These are phyloP conservation scores for Saitozyma sp. DNA, from an alignment of 768 basidiomycete species.

Conservation along the genomic window DNA sequence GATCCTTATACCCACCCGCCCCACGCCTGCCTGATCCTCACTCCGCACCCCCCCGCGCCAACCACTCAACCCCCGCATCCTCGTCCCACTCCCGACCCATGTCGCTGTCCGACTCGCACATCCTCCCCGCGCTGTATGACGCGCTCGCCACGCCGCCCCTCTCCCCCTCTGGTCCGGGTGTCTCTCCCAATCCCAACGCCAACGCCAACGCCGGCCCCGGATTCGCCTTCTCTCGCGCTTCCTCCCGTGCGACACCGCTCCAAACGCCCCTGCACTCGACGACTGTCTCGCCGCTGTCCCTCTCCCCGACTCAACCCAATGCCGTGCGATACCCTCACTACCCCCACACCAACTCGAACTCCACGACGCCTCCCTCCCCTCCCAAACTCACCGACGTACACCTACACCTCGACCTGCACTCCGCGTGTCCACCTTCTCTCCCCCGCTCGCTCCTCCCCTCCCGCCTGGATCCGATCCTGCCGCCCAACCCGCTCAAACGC, in stretches of 20 bases:
- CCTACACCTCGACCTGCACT: not conserved
- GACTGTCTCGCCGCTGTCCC: too few relatives aligned
- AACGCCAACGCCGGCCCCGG: not conserved
- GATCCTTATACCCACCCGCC: not conserved
- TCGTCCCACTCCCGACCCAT: conserved; percentile 10
- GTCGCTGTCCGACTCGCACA: conserved; percentile 31
- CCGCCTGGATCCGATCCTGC: not conserved
- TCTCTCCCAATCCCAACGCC: not conserved
- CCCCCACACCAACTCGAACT: not conserved
- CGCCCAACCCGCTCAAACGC: conserved; percentile 6
- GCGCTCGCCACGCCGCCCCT: conserved; percentile 41
- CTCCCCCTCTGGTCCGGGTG: conserved; percentile 6
- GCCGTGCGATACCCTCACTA: not conserved
- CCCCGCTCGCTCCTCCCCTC: conserved; percentile 3
- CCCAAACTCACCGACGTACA: conserved; percentile 1
- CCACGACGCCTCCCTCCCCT: conserved; percentile 2
- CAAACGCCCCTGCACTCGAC: not conserved
- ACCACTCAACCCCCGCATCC: not conserved
- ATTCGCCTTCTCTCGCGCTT: not conserved
- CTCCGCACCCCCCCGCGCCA: not conserved
- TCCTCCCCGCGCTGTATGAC: conserved; percentile 42
- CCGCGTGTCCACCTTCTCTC: conserved; percentile 1
- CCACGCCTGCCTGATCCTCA: not conserved
- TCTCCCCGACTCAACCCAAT: too few relatives aligned
- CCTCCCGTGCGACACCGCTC: conserved; percentile 2